phyloP scores from a whole-genome alignment of 176 grass and related monocot species.

The Lolium rigidum region DNA sequence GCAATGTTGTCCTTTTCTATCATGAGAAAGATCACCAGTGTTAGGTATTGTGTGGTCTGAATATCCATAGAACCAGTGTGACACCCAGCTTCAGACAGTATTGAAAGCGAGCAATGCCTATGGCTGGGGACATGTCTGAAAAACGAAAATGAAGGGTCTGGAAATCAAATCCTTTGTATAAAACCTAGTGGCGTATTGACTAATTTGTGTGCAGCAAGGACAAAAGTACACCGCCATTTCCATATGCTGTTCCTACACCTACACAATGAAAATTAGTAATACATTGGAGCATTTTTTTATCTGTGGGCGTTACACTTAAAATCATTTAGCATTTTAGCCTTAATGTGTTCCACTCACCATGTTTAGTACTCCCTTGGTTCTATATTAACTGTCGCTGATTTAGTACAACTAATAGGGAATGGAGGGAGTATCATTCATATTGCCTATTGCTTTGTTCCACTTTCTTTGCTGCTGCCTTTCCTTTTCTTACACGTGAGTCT shows the following conservation, averaged over 20 bases:
- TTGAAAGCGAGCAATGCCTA: background rate
- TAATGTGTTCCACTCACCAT: background rate
- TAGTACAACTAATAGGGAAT: no score
- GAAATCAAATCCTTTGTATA: background rate
- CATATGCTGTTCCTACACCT: background rate
- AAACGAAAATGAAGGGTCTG: background rate
- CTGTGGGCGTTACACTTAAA: no score
- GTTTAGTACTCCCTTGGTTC: background rate
- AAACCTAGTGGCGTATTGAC: background rate
- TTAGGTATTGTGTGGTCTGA: background rate
- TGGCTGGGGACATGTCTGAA: background rate
- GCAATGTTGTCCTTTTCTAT: background rate
- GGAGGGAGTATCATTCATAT: no score
- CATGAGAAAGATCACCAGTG: background rate
- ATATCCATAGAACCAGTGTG: background rate
- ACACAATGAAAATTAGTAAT: background rate
- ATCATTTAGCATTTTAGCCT: background rate
- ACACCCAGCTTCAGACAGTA: background rate
- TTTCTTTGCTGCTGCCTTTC: background rate
- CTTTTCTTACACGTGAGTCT: background rate
- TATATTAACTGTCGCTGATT: no score
- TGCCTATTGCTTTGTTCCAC: no score
- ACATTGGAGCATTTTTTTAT: background rate
- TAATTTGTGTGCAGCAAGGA: background rate
- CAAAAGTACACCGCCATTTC: background rate